phyloP scores from a whole-genome alignment of 371 early-diverging fungal species.

The Cokeromyces recurvatus region DNA sequence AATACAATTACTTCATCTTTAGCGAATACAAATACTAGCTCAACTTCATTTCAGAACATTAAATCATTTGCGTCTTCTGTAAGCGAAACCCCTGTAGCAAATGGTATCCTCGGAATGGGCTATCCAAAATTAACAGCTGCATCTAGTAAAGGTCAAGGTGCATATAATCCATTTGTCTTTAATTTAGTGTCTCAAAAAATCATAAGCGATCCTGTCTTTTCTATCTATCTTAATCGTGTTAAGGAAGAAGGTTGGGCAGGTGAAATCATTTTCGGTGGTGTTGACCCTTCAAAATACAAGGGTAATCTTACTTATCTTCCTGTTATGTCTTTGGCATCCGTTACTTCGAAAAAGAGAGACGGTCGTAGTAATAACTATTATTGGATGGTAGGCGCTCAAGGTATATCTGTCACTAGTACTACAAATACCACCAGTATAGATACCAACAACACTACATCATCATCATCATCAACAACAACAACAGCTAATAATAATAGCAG shows the following conservation, averaged over 20 bases:
- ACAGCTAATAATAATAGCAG: neutral
- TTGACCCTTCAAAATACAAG: constrained; percentile 47
- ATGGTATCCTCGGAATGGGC: constrained; percentile 46
- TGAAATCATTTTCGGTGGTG: constrained; percentile 57
- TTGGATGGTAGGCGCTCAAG: constrained; percentile 46
- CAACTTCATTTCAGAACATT: no score
- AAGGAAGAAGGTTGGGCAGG: constrained; percentile 36
- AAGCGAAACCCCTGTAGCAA: constrained; percentile 5
- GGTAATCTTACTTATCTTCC: constrained; percentile 49
- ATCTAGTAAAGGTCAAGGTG: constrained; percentile 13
- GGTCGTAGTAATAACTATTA: constrained; percentile 18
- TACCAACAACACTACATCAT: neutral
- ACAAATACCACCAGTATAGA: neutral
- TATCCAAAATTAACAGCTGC: constrained; percentile 34
- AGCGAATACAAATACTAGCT: neutral
- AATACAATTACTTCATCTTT: constrained; percentile 14
- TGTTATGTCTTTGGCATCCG: constrained; percentile 19
- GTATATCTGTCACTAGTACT: constrained; percentile 18
- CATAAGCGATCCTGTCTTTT: constrained; percentile 31
- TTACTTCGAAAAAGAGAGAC: neutral
- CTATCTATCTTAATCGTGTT: constrained; percentile 33
- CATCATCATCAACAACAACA: neutral
- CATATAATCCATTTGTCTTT: constrained; percentile 40
- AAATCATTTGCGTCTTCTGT: no score
- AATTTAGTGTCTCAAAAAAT: constrained; percentile 30